These are phyloP conservation scores for Fagopyrum homotropicum DNA, from an alignment of 148 eudicot species.

Conservation along the genomic window DNA sequence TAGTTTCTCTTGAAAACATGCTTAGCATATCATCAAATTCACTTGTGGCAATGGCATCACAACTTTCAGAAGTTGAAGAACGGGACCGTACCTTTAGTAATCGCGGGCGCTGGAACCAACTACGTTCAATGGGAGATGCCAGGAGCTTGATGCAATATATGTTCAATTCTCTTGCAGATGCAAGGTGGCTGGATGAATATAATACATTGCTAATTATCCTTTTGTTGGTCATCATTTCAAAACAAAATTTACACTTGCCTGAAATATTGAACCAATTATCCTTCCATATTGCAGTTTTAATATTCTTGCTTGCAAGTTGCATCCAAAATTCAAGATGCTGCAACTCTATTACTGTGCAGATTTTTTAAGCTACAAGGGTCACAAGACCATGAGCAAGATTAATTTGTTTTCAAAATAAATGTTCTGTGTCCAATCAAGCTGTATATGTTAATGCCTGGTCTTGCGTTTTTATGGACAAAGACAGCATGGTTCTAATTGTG, in stretches of 20 bases:
- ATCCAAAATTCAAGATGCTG: background rate
- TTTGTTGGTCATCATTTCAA: background rate
- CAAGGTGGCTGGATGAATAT: constrained; percentile 40
- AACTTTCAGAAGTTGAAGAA: constrained; percentile 98
- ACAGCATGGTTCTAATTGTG: background rate
- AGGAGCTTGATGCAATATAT: constrained; percentile 81
- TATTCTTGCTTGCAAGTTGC: constrained; percentile 5
- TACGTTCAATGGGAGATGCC: constrained; percentile 97
- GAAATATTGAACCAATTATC: background rate
- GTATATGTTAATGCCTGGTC: background rate
- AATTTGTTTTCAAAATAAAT: background rate
- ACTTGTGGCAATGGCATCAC: constrained; percentile 97
- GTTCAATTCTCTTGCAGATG: constrained; percentile 78
- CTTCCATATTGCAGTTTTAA: background rate
- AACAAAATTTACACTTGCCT: background rate
- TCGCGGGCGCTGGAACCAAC: constrained; percentile 92
- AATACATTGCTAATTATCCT: background rate
- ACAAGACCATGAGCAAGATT: constrained; percentile 1
- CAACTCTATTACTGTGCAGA: background rate
- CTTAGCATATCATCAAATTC: constrained; percentile 88
- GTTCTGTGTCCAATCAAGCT: background rate
- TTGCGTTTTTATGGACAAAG: background rate
- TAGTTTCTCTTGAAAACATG: constrained; percentile 92
- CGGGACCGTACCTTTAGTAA: constrained; percentile 70
- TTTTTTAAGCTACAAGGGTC: background rate